Evolutionary conservation across 805 yeast species (phyloP), one percentile per base, ranked within the genome.

Genomic region (Priceomyces haplophilus): DNA sequence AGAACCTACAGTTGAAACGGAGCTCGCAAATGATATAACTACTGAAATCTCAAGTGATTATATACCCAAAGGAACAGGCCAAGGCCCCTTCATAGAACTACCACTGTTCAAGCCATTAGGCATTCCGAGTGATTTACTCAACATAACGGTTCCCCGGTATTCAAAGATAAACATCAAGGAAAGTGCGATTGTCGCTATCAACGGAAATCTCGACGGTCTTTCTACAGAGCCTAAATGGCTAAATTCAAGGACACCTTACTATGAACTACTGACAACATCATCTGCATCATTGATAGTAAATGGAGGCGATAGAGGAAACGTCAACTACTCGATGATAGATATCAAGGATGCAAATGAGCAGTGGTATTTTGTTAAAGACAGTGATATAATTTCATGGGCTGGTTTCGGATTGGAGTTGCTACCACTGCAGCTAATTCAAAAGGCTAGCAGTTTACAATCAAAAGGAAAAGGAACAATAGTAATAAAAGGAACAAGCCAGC

Each of bases 331-430:
- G 3, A 61, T 73, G 10, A 49, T 75, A 2, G 57, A 64, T 4
- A 55, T 69, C 15, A 58, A 65, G 12, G 65, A 65, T 42, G 69
- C 71, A 17, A 49, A 65, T 4, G 58, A 64, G 20, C 64, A 62
- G 38, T 77, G 82, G 82, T 52, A 52, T 5, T 56, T 75, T 13
- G 47, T 65, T 16, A 65, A 59, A 24, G 63, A 64, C 37, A 57
- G 61, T 11, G 58, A 57, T 40, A 45, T 76, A 8, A 58, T 75
- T 10, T 77, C 79, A 4, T 76, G 80, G 80, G 59, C 74, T 0
- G 81, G 78, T 0, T 66, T 61, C 38, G 54, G 59, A 36, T 48
- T 72, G 16, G 48, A 59, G 23, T 39, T 64, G 24, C 25, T 37
- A 23, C 55, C 59, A 10, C 25, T 41, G 10, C 39, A 41, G 11